phyloP scores from a whole-genome alignment of 257 asterid species.

The Solanum sitiens region DNA sequence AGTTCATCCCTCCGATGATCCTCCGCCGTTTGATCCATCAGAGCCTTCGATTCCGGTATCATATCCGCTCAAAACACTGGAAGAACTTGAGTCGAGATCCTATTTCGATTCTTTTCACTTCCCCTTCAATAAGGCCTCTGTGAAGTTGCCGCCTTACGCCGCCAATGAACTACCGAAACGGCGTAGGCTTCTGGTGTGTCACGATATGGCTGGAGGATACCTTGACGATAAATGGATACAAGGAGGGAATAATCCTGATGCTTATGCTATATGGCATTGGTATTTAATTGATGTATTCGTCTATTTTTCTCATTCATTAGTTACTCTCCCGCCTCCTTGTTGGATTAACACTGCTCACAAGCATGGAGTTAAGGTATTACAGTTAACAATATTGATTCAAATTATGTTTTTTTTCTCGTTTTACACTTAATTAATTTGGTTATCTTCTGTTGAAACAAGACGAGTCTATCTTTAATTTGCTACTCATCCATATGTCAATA shows the following conservation, averaged over 20 bases:
- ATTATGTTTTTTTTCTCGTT: background rate
- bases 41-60: constrained; percentile 61
- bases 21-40: constrained; percentile 60
- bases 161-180: constrained; percentile 32
- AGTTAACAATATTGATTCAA: background rate
- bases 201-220: constrained; percentile 89
- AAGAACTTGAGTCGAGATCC: constrained; percentile 62
- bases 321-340: constrained; percentile 92
- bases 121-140: constrained; percentile 47
- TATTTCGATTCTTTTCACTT: constrained; percentile 78
- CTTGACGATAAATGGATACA: constrained; percentile 70
- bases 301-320: constrained; percentile 76
- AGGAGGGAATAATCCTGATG: constrained; percentile 65
- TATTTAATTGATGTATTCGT: constrained; percentile 85
- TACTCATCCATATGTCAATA: background rate
- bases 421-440: background rate
- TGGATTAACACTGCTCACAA: constrained; percentile 82
- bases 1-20: constrained; percentile 8
- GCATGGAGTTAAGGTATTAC: constrained; percentile 80
- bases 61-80: constrained; percentile 71
- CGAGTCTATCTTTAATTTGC: background rate
- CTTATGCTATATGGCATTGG: constrained; percentile 95
- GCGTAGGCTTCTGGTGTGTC: constrained; percentile 76
- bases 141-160: constrained; percentile 26
- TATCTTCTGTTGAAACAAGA: background rate